Conservation (phyloP, 2,329 filamentous ascomycete species). For the Mollisiaceae sp. region DNA sequence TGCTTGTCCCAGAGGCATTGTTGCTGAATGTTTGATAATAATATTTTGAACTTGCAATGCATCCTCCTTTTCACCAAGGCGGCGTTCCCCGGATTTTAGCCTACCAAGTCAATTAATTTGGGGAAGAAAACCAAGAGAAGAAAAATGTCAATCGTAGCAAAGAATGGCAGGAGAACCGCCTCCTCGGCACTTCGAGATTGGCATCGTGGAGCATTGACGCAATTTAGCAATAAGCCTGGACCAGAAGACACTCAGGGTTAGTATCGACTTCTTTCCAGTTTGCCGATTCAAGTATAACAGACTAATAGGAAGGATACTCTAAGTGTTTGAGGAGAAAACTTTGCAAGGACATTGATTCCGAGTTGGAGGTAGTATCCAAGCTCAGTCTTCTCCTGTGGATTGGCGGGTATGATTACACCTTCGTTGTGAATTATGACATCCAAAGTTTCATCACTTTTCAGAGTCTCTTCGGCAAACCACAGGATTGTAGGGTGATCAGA, state of each 20-base stretch:
- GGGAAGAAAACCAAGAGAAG: neutral
- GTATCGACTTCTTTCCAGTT: neutral
- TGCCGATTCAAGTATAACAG: neutral
- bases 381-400: conserved; percentile 16
- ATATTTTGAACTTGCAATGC: no score
- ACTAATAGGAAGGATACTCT: neutral
- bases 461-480: conserved; percentile 42
- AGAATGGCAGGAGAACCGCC: neutral
- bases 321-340: conserved; percentile 43
- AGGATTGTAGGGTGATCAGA: conserved; percentile 46
- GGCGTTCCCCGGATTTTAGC: neutral
- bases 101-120: neutral
- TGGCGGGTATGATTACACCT: conserved; percentile 44
- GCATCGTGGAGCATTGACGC: neutral
- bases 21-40: no score
- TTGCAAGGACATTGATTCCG: conserved; percentile 43
- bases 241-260: neutral
- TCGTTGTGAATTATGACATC: conserved; percentile 47
- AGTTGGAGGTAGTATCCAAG: conserved; percentile 44
- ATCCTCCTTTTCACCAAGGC: neutral
- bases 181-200: neutral
- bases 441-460: conserved; percentile 42
- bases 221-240: neutral
- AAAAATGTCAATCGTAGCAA: neutral
- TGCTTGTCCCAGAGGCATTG: no score